Evolutionary conservation across 2,329 filamentous ascomycete species (phyloP), one percentile per base, ranked within the genome.

Genomic region (Amesomyces nigricolor): DNA sequence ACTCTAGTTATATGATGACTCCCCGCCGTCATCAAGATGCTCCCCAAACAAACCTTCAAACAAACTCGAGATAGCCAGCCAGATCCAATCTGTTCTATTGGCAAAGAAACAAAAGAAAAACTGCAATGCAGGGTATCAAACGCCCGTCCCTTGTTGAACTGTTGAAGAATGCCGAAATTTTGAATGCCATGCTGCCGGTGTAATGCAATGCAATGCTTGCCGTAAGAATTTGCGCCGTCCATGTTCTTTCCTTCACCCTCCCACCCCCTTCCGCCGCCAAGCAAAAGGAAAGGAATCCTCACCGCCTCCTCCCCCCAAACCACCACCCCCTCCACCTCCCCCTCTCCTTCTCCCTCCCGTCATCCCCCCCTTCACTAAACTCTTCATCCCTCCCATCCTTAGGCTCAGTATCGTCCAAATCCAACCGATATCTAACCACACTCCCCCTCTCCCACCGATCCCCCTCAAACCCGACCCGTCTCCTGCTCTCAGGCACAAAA

Each of bases 381-480:
- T 43, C 38, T 13, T 57, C 46, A 19, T 54, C 53, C 47, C 64
- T 65, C 56, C 67, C 62, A 30, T 46, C 64, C 29, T 46, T 53
- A n/a, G 49, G 52, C 43, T 69, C 64, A 37, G 73, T 73, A 14
- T 76, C 75, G 37, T 82, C 79, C 3, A 86, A 71, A 39, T 81
- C 77, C 3, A 86, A 72, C 4, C 83, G 72, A 66, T 86, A 86
- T 14, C 83, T 74, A 14, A 83, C 74, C 56, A 86, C 83, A 56
- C 82, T 86, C 17, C 83, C 82, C 1, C 76, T 71, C 17, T 19
- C 17, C 17, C 17, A 19, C 17, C 17, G 17, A 65, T 86, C 82
- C 62, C 84, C 81, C 62, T 84, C 81, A 56, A 85, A 85, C 2
- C 75, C 72, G 11, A 82, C 67, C 47, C 78, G 75, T 40, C 77